Evolutionary conservation across 2,329 filamentous ascomycete species (phyloP).

Genomic region (Apiospora arundinis): DNA sequence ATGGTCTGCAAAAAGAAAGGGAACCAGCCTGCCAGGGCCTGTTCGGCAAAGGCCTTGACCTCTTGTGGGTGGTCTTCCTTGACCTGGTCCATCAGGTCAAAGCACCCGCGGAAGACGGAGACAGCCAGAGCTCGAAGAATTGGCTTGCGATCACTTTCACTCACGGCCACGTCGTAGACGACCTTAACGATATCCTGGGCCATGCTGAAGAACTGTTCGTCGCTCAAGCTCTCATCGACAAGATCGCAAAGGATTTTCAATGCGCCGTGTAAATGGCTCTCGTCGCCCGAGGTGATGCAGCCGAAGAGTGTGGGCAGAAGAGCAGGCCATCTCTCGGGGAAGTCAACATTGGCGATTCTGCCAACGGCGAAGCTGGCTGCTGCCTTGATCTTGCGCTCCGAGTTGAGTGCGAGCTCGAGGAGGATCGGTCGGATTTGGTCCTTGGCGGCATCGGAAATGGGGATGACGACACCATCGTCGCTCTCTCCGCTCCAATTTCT

Average conservation of each 20-base stretch:
- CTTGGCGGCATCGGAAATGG: slow-evolving; percentile 77
- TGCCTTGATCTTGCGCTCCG: slow-evolving; percentile 84
- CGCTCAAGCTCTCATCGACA: slow-evolving; percentile 90
- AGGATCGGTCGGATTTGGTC: slow-evolving; percentile 74
- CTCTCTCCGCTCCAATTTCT: slow-evolving; percentile 81
- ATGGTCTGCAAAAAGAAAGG: slow-evolving; percentile 86
- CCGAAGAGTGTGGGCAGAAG: slow-evolving; percentile 82
- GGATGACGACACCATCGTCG: slow-evolving; percentile 69
- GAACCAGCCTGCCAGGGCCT: slow-evolving; percentile 82
- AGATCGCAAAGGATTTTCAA: slow-evolving; percentile 87
- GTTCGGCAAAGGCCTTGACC: slow-evolving; percentile 88
- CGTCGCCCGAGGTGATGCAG: slow-evolving; percentile 76
- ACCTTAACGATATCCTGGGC: slow-evolving; percentile 85
- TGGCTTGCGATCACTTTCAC: slow-evolving; percentile 71
- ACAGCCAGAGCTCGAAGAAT: slow-evolving; percentile 84
- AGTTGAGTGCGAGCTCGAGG: slow-evolving; percentile 77
- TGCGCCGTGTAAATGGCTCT: slow-evolving; percentile 85
- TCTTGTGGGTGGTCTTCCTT: slow-evolving; percentile 89
- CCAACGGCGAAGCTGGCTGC: slow-evolving; percentile 85
- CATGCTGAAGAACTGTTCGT: slow-evolving; percentile 93
- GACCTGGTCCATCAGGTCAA: slow-evolving; percentile 96
- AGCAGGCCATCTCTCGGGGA: slow-evolving; percentile 93
- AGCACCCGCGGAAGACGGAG: slow-evolving; percentile 87
- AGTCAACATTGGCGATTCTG: slow-evolving; percentile 93
- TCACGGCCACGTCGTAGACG: slow-evolving; percentile 82